Percentiles rank a stretch among this genome's conserved stretches.
Conservation (phyloP, 2,329 filamentous ascomycete species). For the Fusarium haematococcum region DNA sequence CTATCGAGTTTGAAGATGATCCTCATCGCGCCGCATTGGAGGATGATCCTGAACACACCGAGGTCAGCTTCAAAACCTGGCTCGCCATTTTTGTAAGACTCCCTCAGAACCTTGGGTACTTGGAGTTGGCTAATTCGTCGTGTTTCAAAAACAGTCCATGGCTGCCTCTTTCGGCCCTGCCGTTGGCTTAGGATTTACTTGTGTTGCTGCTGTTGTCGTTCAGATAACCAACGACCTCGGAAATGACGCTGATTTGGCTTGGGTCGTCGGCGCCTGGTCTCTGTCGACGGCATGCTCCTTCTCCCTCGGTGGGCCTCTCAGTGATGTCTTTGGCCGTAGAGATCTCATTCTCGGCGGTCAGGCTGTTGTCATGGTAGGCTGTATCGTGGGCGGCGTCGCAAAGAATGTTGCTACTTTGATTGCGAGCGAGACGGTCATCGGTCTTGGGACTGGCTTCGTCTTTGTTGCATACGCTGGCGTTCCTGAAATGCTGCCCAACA, state of each 20-base stretch:
- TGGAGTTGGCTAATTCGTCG: background rate
- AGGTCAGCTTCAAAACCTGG: conserved; percentile 1
- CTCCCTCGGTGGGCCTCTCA: conserved; percentile 20
- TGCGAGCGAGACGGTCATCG: conserved; percentile 6
- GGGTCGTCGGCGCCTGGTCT: conserved; percentile 22
- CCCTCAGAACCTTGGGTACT: too few species aligned
- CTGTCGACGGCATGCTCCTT: conserved; percentile 14
- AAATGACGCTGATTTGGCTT: background rate
- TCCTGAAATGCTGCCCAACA: conserved; percentile 24
- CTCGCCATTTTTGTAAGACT: conserved; percentile 12
- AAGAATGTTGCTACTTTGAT: conserved; percentile 4
- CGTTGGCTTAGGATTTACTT: conserved; percentile 4
- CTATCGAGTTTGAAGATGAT: conserved; percentile 18
- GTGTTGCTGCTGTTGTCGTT: conserved; percentile 2
- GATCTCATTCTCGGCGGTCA: conserved; percentile 12
- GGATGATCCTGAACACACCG: background rate
- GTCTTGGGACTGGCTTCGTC: conserved; percentile 9
- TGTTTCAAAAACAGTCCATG: background rate
- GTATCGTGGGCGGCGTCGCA: conserved; percentile 17
- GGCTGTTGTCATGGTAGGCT: conserved; percentile 5
- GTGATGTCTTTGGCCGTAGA: conserved; percentile 14
- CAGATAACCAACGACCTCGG: conserved; percentile 17
- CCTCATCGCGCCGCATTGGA: conserved; percentile 22
- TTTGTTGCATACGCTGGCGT: conserved; percentile 25
- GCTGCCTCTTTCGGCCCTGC: conserved; percentile 15